These are phyloP conservation scores for Escovopsis weberi DNA, from an alignment of 2,329 filamentous ascomycete genomes.

Conservation along the genomic window DNA sequence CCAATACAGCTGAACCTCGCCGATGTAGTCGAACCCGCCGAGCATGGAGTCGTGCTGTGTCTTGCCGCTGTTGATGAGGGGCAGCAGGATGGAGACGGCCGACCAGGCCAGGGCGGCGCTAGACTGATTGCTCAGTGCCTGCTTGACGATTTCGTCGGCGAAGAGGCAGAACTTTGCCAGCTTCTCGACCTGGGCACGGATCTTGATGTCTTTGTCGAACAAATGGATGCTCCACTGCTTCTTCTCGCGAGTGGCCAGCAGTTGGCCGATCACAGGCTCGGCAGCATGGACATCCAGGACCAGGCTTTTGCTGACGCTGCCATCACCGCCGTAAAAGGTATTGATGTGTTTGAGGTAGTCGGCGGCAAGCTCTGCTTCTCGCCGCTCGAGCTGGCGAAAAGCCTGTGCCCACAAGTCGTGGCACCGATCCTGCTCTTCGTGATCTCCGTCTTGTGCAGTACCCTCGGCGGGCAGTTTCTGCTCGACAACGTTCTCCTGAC, in stretches of 20 bases:
- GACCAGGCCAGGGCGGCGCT: constrained; percentile 14
- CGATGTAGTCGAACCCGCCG: constrained; percentile 9
- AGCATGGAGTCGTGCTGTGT: constrained; percentile 10
- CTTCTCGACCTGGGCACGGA: constrained; percentile 10
- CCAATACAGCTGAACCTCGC: constrained; percentile 9
- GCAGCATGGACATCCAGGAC: constrained; percentile 7
- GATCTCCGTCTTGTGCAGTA: neutral
- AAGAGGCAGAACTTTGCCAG: constrained; percentile 11
- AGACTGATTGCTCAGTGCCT: constrained; percentile 10
- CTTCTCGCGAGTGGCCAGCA: constrained; percentile 5
- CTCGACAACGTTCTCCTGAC: too few species aligned
- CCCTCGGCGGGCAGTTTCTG: too few species aligned
- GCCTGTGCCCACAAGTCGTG: neutral
- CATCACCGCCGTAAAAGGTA: neutral
- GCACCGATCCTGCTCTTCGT: neutral
- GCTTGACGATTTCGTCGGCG: constrained; percentile 10
- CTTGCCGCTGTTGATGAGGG: constrained; percentile 7
- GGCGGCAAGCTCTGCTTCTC: neutral
- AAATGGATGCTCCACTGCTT: constrained; percentile 11
- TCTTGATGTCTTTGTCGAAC: constrained; percentile 7
- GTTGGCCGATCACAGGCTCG: constrained; percentile 1
- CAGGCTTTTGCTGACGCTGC: neutral
- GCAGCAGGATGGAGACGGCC: constrained; percentile 11
- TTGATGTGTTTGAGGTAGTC: neutral
- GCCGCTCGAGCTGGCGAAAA: neutral